Evolutionary conservation across 2,329 filamentous ascomycete genomes (phyloP).

Genomic region (Penicillium sp.): DNA sequence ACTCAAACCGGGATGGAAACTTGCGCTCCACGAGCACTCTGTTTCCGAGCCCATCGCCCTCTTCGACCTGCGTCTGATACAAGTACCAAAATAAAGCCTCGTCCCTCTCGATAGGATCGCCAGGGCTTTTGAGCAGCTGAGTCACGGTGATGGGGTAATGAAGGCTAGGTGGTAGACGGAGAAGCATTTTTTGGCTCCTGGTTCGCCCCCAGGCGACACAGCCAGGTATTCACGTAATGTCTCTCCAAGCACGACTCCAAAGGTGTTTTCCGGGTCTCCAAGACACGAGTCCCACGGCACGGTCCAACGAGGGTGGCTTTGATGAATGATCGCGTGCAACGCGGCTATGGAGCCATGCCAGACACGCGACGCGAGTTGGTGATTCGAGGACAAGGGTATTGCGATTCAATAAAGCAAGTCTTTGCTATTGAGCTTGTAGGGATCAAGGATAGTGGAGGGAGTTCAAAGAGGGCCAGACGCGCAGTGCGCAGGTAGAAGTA

Average conservation of each 20-base stretch:
- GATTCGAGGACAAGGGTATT: not conserved
- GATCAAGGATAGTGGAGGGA: too few species aligned
- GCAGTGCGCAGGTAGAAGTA: conserved; percentile 5
- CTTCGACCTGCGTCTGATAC: conserved; percentile 67
- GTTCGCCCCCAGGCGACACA: conserved; percentile 15
- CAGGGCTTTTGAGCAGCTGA: conserved; percentile 68
- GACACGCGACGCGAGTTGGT: conserved; percentile 19
- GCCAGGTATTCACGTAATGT: conserved; percentile 4
- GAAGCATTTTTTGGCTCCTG: conserved; percentile 39
- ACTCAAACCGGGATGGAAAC: conserved; percentile 74
- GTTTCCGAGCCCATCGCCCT: conserved; percentile 66
- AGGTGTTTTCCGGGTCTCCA: not conserved
- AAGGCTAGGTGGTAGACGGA: conserved; percentile 52
- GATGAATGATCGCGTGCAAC: conserved; percentile 20
- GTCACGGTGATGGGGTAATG: conserved; percentile 92
- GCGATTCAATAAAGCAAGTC: not conserved
- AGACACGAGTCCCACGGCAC: conserved; percentile 5
- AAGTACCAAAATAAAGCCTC: conserved; percentile 80
- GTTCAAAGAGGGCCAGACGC: not conserved
- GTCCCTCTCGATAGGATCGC: conserved; percentile 69
- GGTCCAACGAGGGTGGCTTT: conserved; percentile 5
- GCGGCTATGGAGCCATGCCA: conserved; percentile 20
- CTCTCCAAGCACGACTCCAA: not conserved
- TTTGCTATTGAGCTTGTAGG: not conserved
- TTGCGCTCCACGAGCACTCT: conserved; percentile 62